Conservation (phyloP, 2,329 filamentous ascomycete genomes). For the Phoma sp. region DNA sequence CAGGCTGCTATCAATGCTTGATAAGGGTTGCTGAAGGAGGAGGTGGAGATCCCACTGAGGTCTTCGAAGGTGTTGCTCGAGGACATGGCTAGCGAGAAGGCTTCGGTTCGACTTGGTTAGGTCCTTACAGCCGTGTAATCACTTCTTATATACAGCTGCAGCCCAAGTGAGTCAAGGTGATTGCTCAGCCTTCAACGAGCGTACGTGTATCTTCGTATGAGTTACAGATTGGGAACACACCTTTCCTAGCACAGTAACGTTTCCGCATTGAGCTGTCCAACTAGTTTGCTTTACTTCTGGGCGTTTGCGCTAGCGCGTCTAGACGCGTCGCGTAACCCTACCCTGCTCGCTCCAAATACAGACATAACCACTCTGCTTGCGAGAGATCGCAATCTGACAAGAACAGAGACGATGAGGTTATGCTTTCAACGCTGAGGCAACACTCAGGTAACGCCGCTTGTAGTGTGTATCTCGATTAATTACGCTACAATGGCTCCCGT, state of each 20-base stretch:
- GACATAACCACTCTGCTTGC: too few species aligned
- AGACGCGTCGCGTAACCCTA: too few species aligned
- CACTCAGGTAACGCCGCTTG: neutral
- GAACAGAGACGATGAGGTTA: too few species aligned
- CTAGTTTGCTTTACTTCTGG: neutral
- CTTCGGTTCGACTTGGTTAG: neutral
- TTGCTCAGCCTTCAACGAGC: neutral
- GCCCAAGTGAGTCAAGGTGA: slow-evolving; percentile 1
- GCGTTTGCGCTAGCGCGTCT: neutral
- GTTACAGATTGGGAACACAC: neutral
- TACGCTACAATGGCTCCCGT: neutral
- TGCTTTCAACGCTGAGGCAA: too few species aligned
- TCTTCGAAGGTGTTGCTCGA: slow-evolving; percentile 46
- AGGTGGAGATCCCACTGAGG: slow-evolving; percentile 47
- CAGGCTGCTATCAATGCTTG: slow-evolving; percentile 73
- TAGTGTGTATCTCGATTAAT: neutral
- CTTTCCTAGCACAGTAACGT: neutral
- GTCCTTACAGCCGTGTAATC: neutral
- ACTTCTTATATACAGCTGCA: neutral
- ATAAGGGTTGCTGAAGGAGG: slow-evolving; percentile 72
- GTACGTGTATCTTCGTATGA: slow-evolving; percentile 1
- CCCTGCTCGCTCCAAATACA: too few species aligned
- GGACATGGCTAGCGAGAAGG: slow-evolving; percentile 19
- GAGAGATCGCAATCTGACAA: too few species aligned
- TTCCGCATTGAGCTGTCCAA: neutral